Base-by-base conservation (phyloP, 1,139 yeast genomes). In the Blastobotrys proliferans region DNA sequence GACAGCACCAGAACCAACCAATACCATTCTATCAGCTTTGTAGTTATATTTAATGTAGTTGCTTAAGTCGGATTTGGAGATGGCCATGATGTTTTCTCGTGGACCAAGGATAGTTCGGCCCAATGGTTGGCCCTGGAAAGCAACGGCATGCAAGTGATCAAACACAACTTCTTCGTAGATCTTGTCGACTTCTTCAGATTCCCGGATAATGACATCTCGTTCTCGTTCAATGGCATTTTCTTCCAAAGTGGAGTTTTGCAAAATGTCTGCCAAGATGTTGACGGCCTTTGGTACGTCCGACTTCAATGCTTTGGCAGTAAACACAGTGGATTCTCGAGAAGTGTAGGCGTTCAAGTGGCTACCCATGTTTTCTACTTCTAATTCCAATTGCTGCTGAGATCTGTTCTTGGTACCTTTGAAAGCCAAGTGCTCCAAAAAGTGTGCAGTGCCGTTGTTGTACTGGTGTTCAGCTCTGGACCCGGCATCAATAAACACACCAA, bases 31-130 rank as follows among this genome's bases (percentile, higher is more conserved):
- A 66, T 94, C 97, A 30, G 97, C 96, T 60, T 84, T 85, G 68
- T 92, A 92, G 69, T 92, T 92, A 42, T 84, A 79, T 39, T 76
- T 70, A 58, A 92, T 92, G 66, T 90, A 92, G 53, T 79, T 74
- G 46, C 76, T 79, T 61, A 92, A 73, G 61, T 94, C 96, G 11
- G 73, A 68, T 60, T 87, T 75, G 53, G 83, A 73, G 53, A 92
- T 87, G 37, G 90, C 78, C 60, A 78, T 76, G 59, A 92, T 92
- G 65, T 88, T 82, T 51, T 85, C 87, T 50, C 90, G 76, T 17
- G 99, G 98, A 0, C 99, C 99, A 50, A 92, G 71, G 50, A 92
- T 92, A n/a, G 98, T 94, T 66, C 97, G 81, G 20, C 98, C 99
- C 52, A 92, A 73, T 41, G 96, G 95, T 66, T 94, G 98, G 52